A percentile compares a stretch with the other conserved stretches of the same genome.
These are phyloP conservation scores for Hericium coralloides DNA, from an alignment of 768 basidiomycete genomes.

Conservation along the genomic window DNA sequence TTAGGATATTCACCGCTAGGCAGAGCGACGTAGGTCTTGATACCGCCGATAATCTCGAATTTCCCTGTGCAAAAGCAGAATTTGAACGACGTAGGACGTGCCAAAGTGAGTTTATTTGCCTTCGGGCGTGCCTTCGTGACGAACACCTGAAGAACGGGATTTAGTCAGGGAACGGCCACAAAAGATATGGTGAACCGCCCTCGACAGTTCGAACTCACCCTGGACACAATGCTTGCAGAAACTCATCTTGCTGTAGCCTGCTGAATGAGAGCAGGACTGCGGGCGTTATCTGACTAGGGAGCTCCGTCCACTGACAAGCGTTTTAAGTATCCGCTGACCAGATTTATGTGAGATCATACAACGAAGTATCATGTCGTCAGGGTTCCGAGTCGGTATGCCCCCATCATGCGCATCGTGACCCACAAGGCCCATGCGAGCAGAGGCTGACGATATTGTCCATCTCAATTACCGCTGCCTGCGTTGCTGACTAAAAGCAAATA, in stretches of 20 bases:
- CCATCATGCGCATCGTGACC: no score
- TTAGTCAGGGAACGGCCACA: background rate
- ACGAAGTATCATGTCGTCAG: no score
- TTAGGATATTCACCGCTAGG: slow-evolving; percentile 29
- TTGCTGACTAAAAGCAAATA: no score
- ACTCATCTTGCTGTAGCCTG: slow-evolving; percentile 28
- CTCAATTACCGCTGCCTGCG: no score
- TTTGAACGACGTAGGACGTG: background rate
- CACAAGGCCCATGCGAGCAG: no score
- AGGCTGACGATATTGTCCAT: no score
- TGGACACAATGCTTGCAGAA: slow-evolving; percentile 47
- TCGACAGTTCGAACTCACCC: slow-evolving; percentile 26
- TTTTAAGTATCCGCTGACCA: no score
- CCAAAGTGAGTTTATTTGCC: slow-evolving; percentile 16
- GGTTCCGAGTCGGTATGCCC: no score
- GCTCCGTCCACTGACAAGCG: no score
- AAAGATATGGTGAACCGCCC: background rate
- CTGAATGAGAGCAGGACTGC: no score
- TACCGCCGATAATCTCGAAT: slow-evolving; percentile 25
- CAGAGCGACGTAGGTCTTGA: slow-evolving; percentile 32
- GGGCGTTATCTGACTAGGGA: no score
- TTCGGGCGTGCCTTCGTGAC: slow-evolving; percentile 27
- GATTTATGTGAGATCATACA: no score
- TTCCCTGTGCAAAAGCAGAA: slow-evolving; percentile 17
- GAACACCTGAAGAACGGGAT: slow-evolving; percentile 18